phyloP scores from a whole-genome alignment of 305 asterid genomes.

The Salvia sclarea region DNA sequence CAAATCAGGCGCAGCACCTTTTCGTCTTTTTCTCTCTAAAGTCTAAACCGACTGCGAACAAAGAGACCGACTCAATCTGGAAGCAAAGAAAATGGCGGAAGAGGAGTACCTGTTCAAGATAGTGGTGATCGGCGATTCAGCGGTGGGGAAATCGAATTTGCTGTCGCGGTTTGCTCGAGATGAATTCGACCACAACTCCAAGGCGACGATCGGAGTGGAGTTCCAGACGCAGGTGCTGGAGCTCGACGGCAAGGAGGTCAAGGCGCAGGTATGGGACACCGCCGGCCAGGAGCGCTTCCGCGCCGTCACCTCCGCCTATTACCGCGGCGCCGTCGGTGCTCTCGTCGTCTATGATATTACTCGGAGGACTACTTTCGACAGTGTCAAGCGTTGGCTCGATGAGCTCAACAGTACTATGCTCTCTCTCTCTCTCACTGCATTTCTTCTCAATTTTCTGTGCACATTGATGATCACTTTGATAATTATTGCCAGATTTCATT shows the following conservation, averaged over 20 bases:
- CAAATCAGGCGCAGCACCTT: conserved; percentile 8
- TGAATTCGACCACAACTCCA: conserved; percentile 75
- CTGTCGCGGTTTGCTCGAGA: conserved; percentile 76
- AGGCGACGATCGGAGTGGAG: conserved; percentile 78
- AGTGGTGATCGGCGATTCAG: conserved; percentile 74
- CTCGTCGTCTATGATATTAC: conserved; percentile 71
- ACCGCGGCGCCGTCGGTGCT: conserved; percentile 80
- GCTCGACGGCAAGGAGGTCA: conserved; percentile 71
- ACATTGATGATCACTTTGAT: no score
- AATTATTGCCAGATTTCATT: neutral
- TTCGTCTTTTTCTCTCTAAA: conserved; percentile 9
- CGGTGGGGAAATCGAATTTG: conserved; percentile 72
- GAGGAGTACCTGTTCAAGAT: conserved; percentile 70
- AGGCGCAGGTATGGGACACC: conserved; percentile 83
- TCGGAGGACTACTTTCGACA: conserved; percentile 54
- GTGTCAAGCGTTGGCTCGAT: conserved; percentile 65
- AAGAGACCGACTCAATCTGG: neutral
- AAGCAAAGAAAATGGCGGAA: conserved; percentile 38
- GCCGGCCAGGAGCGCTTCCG: conserved; percentile 83
- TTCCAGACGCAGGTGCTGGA: conserved; percentile 72
- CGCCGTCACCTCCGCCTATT: conserved; percentile 82
- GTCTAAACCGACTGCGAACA: neutral
- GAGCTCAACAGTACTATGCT: conserved; percentile 66
- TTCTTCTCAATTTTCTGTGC: no score
- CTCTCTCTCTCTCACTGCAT: neutral